Evolutionary conservation across 257 asterid species (phyloP).

Genomic region (Echites panduratus): DNA sequence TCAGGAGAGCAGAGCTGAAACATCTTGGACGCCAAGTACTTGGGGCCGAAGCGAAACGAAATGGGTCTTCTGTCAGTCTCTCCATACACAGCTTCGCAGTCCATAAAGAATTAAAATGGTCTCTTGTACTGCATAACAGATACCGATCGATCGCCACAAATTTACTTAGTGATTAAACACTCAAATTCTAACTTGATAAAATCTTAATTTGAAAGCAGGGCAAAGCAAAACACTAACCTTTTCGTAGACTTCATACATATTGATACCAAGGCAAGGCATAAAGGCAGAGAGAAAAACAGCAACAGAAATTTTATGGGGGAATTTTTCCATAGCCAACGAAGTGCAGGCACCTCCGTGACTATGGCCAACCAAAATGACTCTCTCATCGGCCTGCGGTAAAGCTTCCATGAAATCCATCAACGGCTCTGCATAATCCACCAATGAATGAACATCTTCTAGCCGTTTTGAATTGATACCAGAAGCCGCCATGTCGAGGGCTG

Average conservation of each 20-base stretch:
- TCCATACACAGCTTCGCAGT: background rate
- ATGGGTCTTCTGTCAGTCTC: background rate
- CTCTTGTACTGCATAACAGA: conserved; percentile 1
- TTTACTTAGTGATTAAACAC: background rate
- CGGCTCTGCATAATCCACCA: conserved; percentile 8
- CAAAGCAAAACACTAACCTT: background rate
- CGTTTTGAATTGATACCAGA: conserved; percentile 11
- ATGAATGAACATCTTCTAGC: conserved; percentile 2
- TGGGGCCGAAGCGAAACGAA: background rate
- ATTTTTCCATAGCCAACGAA: conserved; percentile 17
- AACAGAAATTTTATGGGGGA: conserved; percentile 9
- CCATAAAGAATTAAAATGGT: background rate
- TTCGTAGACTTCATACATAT: background rate
- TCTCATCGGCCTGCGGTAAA: conserved; percentile 5
- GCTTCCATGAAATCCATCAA: conserved; percentile 19
- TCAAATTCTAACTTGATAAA: too few relatives aligned
- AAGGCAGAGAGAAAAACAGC: conserved; percentile 15
- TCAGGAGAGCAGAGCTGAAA: conserved; percentile 9
- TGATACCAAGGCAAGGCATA: conserved; percentile 13
- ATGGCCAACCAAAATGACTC: conserved; percentile 17
- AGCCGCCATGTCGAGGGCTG: conserved; percentile 19
- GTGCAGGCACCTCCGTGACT: conserved; percentile 12
- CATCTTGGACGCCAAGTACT: background rate
- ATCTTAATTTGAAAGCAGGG: too few relatives aligned
- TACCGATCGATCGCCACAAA: background rate